phyloP scores from a whole-genome alignment of 2,329 filamentous ascomycete genomes.

The Aschersonia sp. region DNA sequence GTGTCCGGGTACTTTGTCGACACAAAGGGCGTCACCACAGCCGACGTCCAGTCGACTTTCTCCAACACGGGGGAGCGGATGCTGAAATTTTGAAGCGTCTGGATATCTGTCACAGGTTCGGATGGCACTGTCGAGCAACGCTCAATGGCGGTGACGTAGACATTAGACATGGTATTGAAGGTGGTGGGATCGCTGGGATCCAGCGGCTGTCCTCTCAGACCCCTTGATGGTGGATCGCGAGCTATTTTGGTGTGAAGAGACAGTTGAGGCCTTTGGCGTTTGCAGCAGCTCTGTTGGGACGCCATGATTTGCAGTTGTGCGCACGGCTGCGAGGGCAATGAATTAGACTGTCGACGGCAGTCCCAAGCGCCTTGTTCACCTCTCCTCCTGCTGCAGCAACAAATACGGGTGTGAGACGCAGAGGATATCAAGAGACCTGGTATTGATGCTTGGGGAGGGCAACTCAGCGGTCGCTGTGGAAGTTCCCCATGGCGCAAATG shows the following conservation, averaged over 20 bases:
- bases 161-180: constrained; percentile 53
- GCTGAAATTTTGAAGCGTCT: constrained; percentile 20
- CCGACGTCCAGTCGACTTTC: constrained; percentile 15
- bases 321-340: too few relatives aligned
- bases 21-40: constrained; percentile 28
- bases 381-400: too few relatives aligned
- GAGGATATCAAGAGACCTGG: too few relatives aligned
- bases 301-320: neutral
- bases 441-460: too few relatives aligned
- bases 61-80: constrained; percentile 14
- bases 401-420: too few relatives aligned
- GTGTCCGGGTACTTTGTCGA: constrained; percentile 34
- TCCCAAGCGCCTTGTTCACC: too few relatives aligned
- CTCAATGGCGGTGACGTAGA: constrained; percentile 48
- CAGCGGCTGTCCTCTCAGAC: constrained; percentile 18
- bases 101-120: constrained; percentile 35
- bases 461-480: too few relatives aligned
- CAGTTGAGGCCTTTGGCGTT: constrained; percentile 36
- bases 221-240: constrained; percentile 19
- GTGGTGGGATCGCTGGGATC: constrained; percentile 46
- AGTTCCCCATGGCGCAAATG: too few relatives aligned
- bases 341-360: too few relatives aligned
- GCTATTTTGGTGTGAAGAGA: constrained; percentile 39
- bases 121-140: constrained; percentile 34
- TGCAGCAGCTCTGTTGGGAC: constrained; percentile 10